Conservation (phyloP, 331 rosid species). For the Rhamnella rubrinervis region DNA sequence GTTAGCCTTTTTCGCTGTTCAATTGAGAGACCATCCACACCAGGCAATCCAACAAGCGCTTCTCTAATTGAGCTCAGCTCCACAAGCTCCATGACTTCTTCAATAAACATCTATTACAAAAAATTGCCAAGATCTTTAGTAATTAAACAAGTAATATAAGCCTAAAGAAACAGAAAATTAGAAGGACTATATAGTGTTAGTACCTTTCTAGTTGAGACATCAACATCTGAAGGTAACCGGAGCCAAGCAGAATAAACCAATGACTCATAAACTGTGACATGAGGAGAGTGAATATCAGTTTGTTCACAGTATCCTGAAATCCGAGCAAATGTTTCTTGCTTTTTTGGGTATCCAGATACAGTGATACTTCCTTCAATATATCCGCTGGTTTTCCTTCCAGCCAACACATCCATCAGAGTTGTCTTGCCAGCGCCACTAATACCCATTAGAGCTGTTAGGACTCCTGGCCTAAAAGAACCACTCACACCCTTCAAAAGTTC, state of each 20-base stretch:
- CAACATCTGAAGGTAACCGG: slow-evolving; percentile 65
- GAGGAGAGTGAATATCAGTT: slow-evolving; percentile 88
- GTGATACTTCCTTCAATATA: slow-evolving; percentile 65
- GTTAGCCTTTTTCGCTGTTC: slow-evolving; percentile 94
- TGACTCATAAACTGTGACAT: slow-evolving; percentile 81
- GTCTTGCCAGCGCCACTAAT: slow-evolving; percentile 96
- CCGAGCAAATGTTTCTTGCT: slow-evolving; percentile 87
- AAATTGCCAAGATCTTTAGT: neutral
- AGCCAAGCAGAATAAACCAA: slow-evolving; percentile 87
- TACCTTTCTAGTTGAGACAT: slow-evolving; percentile 67
- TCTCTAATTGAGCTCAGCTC: slow-evolving; percentile 66
- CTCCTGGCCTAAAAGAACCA: slow-evolving; percentile 88
- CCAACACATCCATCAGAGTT: slow-evolving; percentile 83
- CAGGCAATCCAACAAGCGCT: slow-evolving; percentile 82
- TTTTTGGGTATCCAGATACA: slow-evolving; percentile 66
- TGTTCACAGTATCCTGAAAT: slow-evolving; percentile 91
- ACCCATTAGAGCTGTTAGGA: slow-evolving; percentile 93
- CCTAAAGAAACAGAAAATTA: neutral
- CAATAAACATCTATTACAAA: slow-evolving; percentile 65
- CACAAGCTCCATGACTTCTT: slow-evolving; percentile 86
- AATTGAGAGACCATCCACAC: slow-evolving; percentile 74
- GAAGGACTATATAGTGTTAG: neutral
- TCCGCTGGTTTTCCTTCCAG: slow-evolving; percentile 87
- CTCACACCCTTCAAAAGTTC: slow-evolving; percentile 79
- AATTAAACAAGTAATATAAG: slow-evolving; percentile 1